Conservation (phyloP, 2,329 filamentous ascomycete species). For the Juglanconis sp. region DNA sequence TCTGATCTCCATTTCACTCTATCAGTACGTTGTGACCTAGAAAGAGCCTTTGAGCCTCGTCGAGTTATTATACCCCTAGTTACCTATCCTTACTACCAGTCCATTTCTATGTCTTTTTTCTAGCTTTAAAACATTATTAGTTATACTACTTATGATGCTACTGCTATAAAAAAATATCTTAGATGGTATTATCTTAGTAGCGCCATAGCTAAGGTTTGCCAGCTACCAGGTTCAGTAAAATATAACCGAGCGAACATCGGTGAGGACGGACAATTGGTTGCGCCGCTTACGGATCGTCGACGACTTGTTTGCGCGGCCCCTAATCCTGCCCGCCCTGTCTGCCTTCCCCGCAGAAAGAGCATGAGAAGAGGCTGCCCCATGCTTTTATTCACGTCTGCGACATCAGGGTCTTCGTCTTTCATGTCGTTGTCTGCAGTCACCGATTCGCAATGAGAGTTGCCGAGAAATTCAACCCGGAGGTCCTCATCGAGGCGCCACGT, state of each 20-base stretch:
- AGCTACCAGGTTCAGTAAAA: neutral
- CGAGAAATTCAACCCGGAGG: slow-evolving; percentile 22
- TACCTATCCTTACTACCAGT: too few relatives aligned
- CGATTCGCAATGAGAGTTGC: neutral
- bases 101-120: too few relatives aligned
- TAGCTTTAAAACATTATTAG: too few relatives aligned
- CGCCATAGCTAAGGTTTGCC: neutral
- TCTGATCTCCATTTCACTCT: too few relatives aligned
- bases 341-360: neutral
- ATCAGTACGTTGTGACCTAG: too few relatives aligned
- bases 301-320: neutral
- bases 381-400: neutral
- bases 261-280: neutral
- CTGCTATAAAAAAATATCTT: too few relatives aligned
- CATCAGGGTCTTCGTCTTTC: neutral
- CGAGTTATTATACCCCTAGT: too few relatives aligned
- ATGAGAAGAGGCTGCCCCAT: neutral
- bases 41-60: too few relatives aligned
- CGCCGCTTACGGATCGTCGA: neutral
- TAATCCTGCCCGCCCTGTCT: neutral
- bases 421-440: neutral
- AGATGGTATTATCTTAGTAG: too few relatives aligned
- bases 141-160: too few relatives aligned
- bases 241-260: neutral
- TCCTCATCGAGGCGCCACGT: slow-evolving; percentile 20